Base-by-base conservation (phyloP, 164 flowering plant species). In the Brasenia schreberi region DNA sequence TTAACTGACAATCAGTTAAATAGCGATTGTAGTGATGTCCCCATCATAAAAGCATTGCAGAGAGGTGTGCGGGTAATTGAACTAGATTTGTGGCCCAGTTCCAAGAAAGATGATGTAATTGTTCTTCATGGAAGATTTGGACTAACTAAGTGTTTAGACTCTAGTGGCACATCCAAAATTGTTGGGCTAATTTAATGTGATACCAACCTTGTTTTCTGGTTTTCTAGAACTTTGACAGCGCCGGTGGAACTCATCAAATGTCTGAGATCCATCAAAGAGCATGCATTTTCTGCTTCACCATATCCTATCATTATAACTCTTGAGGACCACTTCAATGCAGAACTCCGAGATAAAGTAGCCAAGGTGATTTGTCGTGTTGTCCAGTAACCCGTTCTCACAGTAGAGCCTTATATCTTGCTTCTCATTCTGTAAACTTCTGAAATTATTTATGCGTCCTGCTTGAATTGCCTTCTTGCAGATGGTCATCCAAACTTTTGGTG, bases 1-100 rank as follows among this genome's bases (percentile, higher is more conserved):
- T 71, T 91, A 44, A 91, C 93, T 7, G 97, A 96, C 67, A 91
- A 91, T 69, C 97, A 91, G 79, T 77, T 91, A 18, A 90, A 87
- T 74, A 90, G 97, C 74, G 88, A 85, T 56, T 80, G 91, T 73
- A 91, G 97, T 45, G 88, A 84, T 70, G 74, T 76, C 18, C 97
- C 96, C 17, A 87, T 91, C 53, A 78, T 82, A 42, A 77, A 80
- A 71, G 89, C 95, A 19, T 68, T 91, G 68, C 72, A 81, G 64
- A 73, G 74, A 62, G 96, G 96, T 59, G 91, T 91, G 7, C 80
- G 91, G 73, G 97, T 81, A 2, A 84, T 91, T 68, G 97, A 91
- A 65, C 78, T 91, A 10, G 97, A 91, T 73, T 18, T 91, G 64
- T 91, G 97, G 96, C 97, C 97, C 4, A 82, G 80, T 77, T 80